Conservation (phyloP, 2,329 filamentous ascomycete species). For the Hypoxylon sp. region DNA sequence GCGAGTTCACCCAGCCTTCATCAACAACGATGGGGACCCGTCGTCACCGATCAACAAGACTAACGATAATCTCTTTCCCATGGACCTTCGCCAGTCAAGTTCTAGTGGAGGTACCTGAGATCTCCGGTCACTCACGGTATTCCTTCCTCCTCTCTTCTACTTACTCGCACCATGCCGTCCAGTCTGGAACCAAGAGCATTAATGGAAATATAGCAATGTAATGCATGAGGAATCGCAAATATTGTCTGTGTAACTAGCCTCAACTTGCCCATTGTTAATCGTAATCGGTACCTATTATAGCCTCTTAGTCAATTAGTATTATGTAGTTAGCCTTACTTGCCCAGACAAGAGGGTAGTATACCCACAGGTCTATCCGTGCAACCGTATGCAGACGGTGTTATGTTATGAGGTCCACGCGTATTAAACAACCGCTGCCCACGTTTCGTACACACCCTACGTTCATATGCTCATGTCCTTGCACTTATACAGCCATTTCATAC, state of each 20-base stretch:
- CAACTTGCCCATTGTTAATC: conserved; percentile 30
- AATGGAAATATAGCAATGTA: conserved; percentile 25
- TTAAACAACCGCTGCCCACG: conserved; percentile 33
- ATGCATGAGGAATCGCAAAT: conserved; percentile 23
- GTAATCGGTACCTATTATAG: conserved; percentile 24
- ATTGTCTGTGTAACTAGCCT: conserved; percentile 29
- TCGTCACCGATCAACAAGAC: conserved; percentile 40
- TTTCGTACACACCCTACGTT: too few relatives aligned
- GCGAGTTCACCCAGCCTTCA: conserved; percentile 14
- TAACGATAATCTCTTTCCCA: conserved; percentile 25
- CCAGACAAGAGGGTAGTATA: conserved; percentile 26
- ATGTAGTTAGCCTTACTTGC: conserved; percentile 28
- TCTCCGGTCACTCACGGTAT: conserved; percentile 9
- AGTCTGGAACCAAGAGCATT: conserved; percentile 21
- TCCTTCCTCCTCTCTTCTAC: background rate
- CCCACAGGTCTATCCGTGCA: conserved; percentile 29
- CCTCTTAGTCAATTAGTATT: conserved; percentile 8
- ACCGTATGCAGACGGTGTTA: background rate
- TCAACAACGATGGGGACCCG: conserved; percentile 21
- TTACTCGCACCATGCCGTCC: conserved; percentile 2
- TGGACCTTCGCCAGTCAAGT: conserved; percentile 7
- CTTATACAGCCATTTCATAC: conserved; percentile 8
- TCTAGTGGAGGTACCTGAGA: conserved; percentile 14
- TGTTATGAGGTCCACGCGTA: conserved; percentile 13
- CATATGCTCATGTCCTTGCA: conserved; percentile 9